Conservation (phyloP, 805 yeast species). For the Yarrowia hollandica region DNA sequence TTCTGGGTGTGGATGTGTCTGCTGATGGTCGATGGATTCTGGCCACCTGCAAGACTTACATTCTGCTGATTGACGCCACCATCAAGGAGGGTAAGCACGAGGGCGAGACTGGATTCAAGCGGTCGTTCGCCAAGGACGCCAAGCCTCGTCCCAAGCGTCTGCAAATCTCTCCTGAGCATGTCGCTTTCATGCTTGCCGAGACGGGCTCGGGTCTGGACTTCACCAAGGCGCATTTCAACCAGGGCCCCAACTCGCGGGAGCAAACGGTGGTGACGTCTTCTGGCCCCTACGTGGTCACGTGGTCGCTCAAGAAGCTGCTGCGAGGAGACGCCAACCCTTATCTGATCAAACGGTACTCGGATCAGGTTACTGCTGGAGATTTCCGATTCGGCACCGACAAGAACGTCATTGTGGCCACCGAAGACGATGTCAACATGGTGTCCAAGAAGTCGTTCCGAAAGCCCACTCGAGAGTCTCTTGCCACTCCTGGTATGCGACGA, state of each 20-base stretch:
- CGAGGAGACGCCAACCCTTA: constrained; percentile 57
- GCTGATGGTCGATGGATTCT: constrained; percentile 79
- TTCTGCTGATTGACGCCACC: constrained; percentile 66
- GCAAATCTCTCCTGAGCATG: constrained; percentile 69
- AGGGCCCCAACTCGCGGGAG: constrained; percentile 63
- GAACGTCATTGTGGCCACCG: constrained; percentile 70
- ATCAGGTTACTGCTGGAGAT: constrained; percentile 69
- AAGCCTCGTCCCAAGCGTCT: constrained; percentile 71
- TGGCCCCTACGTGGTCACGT: constrained; percentile 79
- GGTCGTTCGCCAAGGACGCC: constrained; percentile 60
- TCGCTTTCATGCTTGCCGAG: constrained; percentile 56
- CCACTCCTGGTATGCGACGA: constrained; percentile 31
- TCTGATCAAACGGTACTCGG: constrained; percentile 60
- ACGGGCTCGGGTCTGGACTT: constrained; percentile 55
- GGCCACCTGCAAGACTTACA: constrained; percentile 73
- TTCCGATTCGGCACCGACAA: constrained; percentile 73
- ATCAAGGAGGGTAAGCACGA: constrained; percentile 62
- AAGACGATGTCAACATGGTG: constrained; percentile 74
- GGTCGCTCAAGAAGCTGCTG: constrained; percentile 68
- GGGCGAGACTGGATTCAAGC: constrained; percentile 62
- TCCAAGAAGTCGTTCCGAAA: constrained; percentile 57
- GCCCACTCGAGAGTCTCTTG: constrained; percentile 54
- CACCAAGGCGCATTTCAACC: constrained; percentile 75
- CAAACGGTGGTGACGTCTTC: constrained; percentile 72
- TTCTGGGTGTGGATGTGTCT: constrained; percentile 66